Base-by-base conservation (phyloP, 768 basidiomycete species). In the Lactarius hengduanensis region DNA sequence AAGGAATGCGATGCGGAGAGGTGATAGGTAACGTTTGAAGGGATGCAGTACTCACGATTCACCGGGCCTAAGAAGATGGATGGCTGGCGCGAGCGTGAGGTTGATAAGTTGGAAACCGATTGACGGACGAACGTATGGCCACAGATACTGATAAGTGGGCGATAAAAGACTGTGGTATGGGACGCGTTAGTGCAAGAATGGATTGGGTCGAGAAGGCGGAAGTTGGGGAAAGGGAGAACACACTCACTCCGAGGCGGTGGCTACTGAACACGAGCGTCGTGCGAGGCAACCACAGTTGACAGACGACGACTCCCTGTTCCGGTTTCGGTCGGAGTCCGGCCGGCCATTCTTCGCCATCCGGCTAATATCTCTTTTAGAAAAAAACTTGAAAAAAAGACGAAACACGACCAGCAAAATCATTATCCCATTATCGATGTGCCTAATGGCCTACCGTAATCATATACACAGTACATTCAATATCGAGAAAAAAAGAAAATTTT, bases 241-340 rank as follows among this genome's bases (percentile, higher is more conserved):
- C 5, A 63, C 66, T 61, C 13, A 66, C 60, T 34, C 45, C 38
- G 61, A 62, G 55, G 56, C 34, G 57, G 60, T 58, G 55, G 60
- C 61, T 45, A 66, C 57, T 62, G 66, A 67, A 67, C 66, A 63
- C 66, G 66, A 67, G 62, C 64, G 63, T 69, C 70, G 70, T 63
- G 68, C 68, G 61, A 68, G 70, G 68, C 65, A 70, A 70, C 69
- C 61, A 62, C 22, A 22, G 55, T 60, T 28, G 34, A 57, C 45
- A 57, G 57, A 59, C 65, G 61, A 69, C 69, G 55, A 43, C 62
- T 30, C 43, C 61, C 26, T 38, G 36, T 38, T 45, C 36, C 66
- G 61, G 64, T 55, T 32, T 36, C 47, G 30, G 47, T 53, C 68
- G 65, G 60, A 43, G 40, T 28, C 54, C 62, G 69, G 69, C 67